Evolutionary conservation across 1,284 basidiomycete genomes (phyloP).

Genomic region (Baeospora myosura): DNA sequence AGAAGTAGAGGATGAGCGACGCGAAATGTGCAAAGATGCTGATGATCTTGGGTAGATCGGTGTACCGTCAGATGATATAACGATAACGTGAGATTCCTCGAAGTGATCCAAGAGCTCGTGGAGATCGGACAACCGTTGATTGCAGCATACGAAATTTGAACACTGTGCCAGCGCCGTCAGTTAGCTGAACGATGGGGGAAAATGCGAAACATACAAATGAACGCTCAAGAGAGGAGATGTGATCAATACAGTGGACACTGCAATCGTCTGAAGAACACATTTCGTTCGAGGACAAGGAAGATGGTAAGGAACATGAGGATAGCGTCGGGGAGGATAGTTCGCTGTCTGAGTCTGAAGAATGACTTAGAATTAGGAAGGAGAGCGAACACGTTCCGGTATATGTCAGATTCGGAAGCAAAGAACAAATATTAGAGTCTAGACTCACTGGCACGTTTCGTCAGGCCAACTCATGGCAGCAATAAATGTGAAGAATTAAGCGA

Average conservation of each 20-base stretch:
- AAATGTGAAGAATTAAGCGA: not conserved
- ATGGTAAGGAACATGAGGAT: not conserved
- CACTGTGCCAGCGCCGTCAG: slow-evolving; percentile 30
- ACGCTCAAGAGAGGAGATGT: slow-evolving; percentile 18
- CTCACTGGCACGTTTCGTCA: not conserved
- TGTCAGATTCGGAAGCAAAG: not conserved
- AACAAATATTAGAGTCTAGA: not conserved
- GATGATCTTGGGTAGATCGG: slow-evolving; percentile 18
- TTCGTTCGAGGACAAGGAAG: not conserved
- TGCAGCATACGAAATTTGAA: slow-evolving; percentile 62
- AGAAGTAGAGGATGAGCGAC: not conserved
- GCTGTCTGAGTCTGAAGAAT: not conserved
- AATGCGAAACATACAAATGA: slow-evolving; percentile 14
- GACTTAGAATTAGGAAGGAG: not conserved
- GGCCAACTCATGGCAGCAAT: not conserved
- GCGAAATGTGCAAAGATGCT: no score
- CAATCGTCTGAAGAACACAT: not conserved
- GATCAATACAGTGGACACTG: slow-evolving; percentile 11
- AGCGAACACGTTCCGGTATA: slow-evolving; percentile 1
- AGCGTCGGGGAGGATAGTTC: not conserved
- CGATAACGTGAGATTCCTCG: slow-evolving; percentile 50
- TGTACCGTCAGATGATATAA: slow-evolving; percentile 26
- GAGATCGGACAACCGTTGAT: slow-evolving; percentile 49
- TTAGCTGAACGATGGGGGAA: not conserved
- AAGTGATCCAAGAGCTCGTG: slow-evolving; percentile 66